A percentile compares a stretch with the other conserved stretches of the same genome.
These are phyloP conservation scores for Hypoxylon sp. DNA, from an alignment of 2,329 filamentous ascomycete genomes.

Conservation along the genomic window DNA sequence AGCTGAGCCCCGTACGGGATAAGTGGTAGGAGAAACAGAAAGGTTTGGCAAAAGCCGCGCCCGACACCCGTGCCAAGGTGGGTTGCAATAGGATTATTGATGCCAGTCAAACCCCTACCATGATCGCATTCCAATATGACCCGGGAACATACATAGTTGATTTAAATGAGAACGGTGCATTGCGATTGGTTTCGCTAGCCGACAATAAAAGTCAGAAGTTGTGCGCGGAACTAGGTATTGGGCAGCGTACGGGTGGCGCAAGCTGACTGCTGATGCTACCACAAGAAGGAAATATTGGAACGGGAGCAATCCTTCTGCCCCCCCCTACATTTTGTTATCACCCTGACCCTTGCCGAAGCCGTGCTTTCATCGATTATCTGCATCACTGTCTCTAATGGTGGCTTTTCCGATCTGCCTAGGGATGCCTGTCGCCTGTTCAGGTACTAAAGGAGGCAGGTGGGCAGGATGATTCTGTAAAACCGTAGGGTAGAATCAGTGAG, in stretches of 20 bases:
- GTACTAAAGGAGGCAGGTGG: not conserved
- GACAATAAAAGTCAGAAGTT: not conserved
- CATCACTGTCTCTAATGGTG: not conserved
- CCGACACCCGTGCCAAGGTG: not conserved
- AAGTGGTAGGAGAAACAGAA: not conserved
- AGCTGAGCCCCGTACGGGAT: not conserved
- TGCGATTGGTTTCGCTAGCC: not conserved
- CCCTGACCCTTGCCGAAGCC: not conserved
- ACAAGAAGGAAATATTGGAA: not conserved
- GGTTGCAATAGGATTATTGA: slow-evolving; percentile 6
- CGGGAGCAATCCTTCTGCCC: slow-evolving; percentile 2
- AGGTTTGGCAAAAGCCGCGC: not conserved
- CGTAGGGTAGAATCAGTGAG: not conserved
- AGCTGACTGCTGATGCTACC: not conserved
- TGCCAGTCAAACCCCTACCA: not conserved
- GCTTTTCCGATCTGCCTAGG: not conserved
- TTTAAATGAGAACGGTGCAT: not conserved
- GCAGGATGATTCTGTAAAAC: not conserved
- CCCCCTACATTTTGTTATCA: not conserved
- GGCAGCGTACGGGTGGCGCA: not conserved
- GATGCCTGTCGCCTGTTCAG: not conserved
- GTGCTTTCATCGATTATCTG: slow-evolving; percentile 4
- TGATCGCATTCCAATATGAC: not conserved
- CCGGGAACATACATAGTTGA: not conserved
- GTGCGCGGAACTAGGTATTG: not conserved